Conservation (phyloP, 805 yeast species). For the Kluyveromyces wickerhamii region DNA sequence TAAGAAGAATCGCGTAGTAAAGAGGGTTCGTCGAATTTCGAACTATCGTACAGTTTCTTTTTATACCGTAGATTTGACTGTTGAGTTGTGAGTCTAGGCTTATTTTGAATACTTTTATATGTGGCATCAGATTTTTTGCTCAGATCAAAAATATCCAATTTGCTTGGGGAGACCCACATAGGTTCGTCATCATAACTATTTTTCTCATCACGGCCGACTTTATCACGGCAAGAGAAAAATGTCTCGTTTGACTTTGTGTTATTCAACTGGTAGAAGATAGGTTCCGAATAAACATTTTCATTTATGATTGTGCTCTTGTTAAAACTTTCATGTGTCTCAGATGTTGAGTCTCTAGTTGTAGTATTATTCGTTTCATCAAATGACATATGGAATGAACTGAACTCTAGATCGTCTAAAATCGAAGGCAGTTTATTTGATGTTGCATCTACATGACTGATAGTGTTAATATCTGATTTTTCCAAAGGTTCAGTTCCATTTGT, state of each 20-base stretch:
- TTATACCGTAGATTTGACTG: too few relatives aligned
- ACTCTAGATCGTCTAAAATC: conserved; percentile 22
- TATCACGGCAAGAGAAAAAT: conserved; percentile 6
- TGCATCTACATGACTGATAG: background rate
- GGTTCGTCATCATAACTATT: conserved; percentile 21
- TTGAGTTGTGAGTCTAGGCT: background rate
- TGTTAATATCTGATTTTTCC: conserved; percentile 4
- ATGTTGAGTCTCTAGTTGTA: background rate
- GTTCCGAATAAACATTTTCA: conserved; percentile 7
- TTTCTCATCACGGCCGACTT: background rate
- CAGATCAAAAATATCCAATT: conserved; percentile 19
- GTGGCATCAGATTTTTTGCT: conserved; percentile 9
- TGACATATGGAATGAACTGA: conserved; percentile 27
- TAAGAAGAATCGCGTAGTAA: conserved; percentile 34
- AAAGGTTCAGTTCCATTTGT: conserved; percentile 7
- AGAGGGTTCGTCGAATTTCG: conserved; percentile 7
- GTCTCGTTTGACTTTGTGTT: conserved; percentile 7
- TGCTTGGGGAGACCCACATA: conserved; percentile 30
- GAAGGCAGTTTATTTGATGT: conserved; percentile 2
- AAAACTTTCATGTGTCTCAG: background rate
- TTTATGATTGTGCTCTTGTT: background rate
- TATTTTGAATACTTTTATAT: background rate
- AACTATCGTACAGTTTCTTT: too few relatives aligned
- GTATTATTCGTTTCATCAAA: conserved; percentile 16
- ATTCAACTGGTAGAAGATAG: conserved; percentile 12